Evolutionary conservation across 345 rosid genomes (phyloP).

Genomic region (Arabidopsis arenosa): DNA sequence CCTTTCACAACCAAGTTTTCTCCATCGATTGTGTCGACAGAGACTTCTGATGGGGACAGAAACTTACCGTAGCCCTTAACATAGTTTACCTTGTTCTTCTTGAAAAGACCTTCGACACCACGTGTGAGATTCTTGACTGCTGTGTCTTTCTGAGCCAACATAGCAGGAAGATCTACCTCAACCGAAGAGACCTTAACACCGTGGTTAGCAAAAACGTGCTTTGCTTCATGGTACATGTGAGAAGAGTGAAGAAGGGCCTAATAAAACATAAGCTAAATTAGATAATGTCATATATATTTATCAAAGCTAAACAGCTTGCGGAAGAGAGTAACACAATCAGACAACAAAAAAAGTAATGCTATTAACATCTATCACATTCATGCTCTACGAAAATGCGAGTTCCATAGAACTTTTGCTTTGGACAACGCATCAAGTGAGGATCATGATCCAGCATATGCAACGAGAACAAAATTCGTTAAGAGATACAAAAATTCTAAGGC

Average conservation of each 20-base stretch:
- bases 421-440: slow-evolving; percentile 1
- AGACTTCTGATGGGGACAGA: slow-evolving; percentile 83
- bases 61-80: slow-evolving; percentile 96
- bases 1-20: slow-evolving; percentile 81
- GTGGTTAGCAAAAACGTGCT: slow-evolving; percentile 79
- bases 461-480: not conserved
- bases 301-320: slow-evolving; percentile 12
- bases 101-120: slow-evolving; percentile 96
- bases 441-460: slow-evolving; percentile 18
- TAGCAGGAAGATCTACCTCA: slow-evolving; percentile 94
- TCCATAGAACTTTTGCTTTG: not conserved
- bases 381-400: not conserved
- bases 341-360: not conserved
- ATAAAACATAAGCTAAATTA: slow-evolving; percentile 4
- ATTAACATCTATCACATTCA: not conserved
- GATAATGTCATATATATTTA: not conserved
- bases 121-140: slow-evolving; percentile 84
- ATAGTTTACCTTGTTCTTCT: slow-evolving; percentile 95
- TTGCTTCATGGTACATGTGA: slow-evolving; percentile 97
- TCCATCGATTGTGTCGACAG: slow-evolving; percentile 87
- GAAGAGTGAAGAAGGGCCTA: slow-evolving; percentile 99
- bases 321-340: slow-evolving; percentile 25
- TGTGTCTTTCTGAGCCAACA: slow-evolving; percentile 96
- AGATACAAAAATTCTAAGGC: not conserved
- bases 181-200: slow-evolving; percentile 91